Percentiles rank a stretch among this genome's conserved stretches.
Conservation (phyloP, 805 yeast genomes). For the Saccharomycopsis oosterbeekiorum region DNA sequence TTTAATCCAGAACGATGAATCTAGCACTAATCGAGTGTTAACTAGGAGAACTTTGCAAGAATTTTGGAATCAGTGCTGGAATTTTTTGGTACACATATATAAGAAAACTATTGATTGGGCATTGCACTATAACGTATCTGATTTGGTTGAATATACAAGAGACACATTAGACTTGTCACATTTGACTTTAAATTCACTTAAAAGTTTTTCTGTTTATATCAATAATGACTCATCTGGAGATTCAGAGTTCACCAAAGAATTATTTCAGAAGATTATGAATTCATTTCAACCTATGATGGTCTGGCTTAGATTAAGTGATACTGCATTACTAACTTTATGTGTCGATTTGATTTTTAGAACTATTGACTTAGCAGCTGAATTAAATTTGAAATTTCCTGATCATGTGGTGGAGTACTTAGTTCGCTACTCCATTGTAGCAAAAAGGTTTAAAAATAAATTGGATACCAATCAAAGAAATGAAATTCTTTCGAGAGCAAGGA, state of each 20-base stretch:
- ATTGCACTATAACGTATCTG: slow-evolving; percentile 37
- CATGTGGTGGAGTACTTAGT: slow-evolving; percentile 47
- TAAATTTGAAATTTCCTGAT: slow-evolving; percentile 41
- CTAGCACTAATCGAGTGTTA: slow-evolving; percentile 19
- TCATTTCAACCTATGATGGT: slow-evolving; percentile 60
- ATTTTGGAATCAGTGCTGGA: slow-evolving; percentile 72
- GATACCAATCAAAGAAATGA: slow-evolving; percentile 56
- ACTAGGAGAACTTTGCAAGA: slow-evolving; percentile 24
- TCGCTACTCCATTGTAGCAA: slow-evolving; percentile 55
- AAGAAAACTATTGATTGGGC: slow-evolving; percentile 72
- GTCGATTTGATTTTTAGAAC: slow-evolving; percentile 59
- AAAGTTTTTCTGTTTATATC: slow-evolving; percentile 34
- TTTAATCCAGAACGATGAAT: slow-evolving; percentile 25
- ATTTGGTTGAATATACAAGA: slow-evolving; percentile 71
- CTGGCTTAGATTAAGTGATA: slow-evolving; percentile 79
- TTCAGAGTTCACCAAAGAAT: slow-evolving; percentile 21
- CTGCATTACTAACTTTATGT: slow-evolving; percentile 61
- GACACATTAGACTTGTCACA: slow-evolving; percentile 77
- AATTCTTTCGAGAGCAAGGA: slow-evolving; percentile 51
- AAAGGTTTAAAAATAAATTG: slow-evolving; percentile 59
- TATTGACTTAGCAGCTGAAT: slow-evolving; percentile 51
- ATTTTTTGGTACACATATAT: slow-evolving; percentile 57
- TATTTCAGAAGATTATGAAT: slow-evolving; percentile 47
- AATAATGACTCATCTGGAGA: slow-evolving; percentile 24
- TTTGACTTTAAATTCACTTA: slow-evolving; percentile 52